Conservation (phyloP, 2,329 filamentous ascomycete genomes). For the Fusarium pseudoanthophilum region DNA sequence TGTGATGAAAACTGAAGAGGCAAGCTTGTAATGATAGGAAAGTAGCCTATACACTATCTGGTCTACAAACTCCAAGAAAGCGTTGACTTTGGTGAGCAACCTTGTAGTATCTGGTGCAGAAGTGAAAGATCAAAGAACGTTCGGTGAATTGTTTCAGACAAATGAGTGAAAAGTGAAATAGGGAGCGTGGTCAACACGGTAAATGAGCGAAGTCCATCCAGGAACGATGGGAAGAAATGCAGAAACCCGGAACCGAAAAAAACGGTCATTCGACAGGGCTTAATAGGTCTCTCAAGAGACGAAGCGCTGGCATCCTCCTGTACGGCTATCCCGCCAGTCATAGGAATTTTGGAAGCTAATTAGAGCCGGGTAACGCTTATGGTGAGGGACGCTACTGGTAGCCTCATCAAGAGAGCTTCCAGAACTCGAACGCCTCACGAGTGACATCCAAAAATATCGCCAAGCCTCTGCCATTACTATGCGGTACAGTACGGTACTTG, state of each 20-base stretch:
- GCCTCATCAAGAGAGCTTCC: neutral
- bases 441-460: constrained; percentile 16
- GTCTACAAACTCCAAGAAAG: neutral
- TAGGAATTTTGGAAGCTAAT: neutral
- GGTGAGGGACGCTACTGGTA: neutral
- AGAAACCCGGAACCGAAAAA: neutral
- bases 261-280: neutral
- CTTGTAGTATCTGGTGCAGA: neutral
- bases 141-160: neutral
- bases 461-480: constrained; percentile 23
- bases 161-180: constrained; percentile 15
- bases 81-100: neutral
- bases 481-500: neutral
- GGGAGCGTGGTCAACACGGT: constrained; percentile 15
- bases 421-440: constrained; percentile 11
- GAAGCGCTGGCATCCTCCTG: constrained; percentile 9
- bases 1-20: neutral
- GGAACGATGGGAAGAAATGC: neutral
- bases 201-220: constrained; percentile 21
- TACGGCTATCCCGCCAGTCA: constrained; percentile 11
- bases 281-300: constrained; percentile 16
- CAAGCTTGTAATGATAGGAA: neutral
- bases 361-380: neutral
- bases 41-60: neutral
- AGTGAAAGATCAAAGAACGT: neutral